A percentile compares a stretch with the other conserved stretches of the same genome.
Conservation (phyloP, 2,329 filamentous ascomycete species). For the Orbilia oligospora region DNA sequence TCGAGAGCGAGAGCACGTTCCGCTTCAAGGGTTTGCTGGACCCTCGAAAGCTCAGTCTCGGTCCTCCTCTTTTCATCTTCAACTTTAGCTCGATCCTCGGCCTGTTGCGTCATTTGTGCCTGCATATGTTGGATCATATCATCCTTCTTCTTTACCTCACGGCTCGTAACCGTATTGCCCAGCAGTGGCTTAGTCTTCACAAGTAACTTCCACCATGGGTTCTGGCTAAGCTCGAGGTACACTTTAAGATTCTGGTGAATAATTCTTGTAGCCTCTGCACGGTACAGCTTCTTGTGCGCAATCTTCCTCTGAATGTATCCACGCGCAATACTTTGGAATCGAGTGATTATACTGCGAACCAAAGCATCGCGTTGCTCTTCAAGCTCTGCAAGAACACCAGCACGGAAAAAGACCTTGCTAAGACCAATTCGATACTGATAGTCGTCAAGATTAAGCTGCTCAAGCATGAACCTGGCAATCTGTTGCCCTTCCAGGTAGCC, state of each 20-base stretch:
- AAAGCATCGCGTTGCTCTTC: conserved; percentile 95
- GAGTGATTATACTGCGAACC: conserved; percentile 92
- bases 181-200: conserved; percentile 95
- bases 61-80: conserved; percentile 93
- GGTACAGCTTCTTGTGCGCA: conserved; percentile 92
- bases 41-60: conserved; percentile 86
- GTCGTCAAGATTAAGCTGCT: conserved; percentile 86
- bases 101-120: conserved; percentile 83
- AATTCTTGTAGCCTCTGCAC: conserved; percentile 92
- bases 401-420: conserved; percentile 98
- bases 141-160: conserved; percentile 94
- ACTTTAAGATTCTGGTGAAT: conserved; percentile 95
- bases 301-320: conserved; percentile 90
- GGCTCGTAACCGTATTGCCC: conserved; percentile 89
- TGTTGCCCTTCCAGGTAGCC: conserved; percentile 92
- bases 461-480: conserved; percentile 86
- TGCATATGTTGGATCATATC: conserved; percentile 92
- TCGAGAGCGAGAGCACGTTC: conserved; percentile 95
- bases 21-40: conserved; percentile 94
- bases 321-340: conserved; percentile 91
- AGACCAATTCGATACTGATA: conserved; percentile 92
- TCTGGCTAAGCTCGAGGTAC: conserved; percentile 89
- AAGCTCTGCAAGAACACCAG: conserved; percentile 93
- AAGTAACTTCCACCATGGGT: conserved; percentile 97
- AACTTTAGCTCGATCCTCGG: conserved; percentile 80